A percentile compares a stretch with the other conserved stretches of the same genome.
Conservation (phyloP, 495 filamentous ascomycete species). For the Chaetomidium leptoderma region DNA sequence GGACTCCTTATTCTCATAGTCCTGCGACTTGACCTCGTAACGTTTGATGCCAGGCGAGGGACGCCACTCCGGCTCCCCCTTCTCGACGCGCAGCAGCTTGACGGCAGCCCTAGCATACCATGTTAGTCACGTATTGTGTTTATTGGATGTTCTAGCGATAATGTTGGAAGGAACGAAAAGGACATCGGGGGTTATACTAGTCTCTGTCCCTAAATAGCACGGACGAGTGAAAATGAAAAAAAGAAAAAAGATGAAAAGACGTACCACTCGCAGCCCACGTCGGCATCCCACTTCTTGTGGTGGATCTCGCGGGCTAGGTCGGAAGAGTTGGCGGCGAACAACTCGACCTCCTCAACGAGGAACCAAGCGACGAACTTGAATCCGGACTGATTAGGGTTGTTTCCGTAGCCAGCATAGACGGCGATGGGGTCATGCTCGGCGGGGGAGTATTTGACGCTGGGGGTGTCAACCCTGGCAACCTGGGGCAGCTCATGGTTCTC, state of each 20-base stretch:
- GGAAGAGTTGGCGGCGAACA: constrained; percentile 6
- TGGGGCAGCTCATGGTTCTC: neutral
- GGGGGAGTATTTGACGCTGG: constrained; percentile 3
- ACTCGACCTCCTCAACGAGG: constrained; percentile 6
- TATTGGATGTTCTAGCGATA: no score
- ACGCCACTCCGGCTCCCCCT: neutral
- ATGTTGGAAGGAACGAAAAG: no score
- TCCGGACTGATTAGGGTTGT: neutral
- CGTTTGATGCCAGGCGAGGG: neutral
- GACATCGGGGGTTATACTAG: no score
- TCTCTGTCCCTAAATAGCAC: no score
- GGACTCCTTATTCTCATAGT: no score
- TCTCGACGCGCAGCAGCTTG: neutral
- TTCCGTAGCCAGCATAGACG: neutral
- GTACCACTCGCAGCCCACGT: constrained; percentile 1
- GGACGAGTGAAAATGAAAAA: no score
- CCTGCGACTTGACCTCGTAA: neutral
- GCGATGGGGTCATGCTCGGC: neutral
- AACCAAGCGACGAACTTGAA: constrained; percentile 13
- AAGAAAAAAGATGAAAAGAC: neutral
- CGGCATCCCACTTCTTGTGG: neutral
- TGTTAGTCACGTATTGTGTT: no score
- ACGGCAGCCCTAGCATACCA: no score
- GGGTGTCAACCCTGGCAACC: neutral
- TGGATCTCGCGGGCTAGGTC: constrained; percentile 4